These are phyloP conservation scores for Leucocoprinus birnbaumii DNA, from an alignment of 768 basidiomycete species.

Conservation along the genomic window DNA sequence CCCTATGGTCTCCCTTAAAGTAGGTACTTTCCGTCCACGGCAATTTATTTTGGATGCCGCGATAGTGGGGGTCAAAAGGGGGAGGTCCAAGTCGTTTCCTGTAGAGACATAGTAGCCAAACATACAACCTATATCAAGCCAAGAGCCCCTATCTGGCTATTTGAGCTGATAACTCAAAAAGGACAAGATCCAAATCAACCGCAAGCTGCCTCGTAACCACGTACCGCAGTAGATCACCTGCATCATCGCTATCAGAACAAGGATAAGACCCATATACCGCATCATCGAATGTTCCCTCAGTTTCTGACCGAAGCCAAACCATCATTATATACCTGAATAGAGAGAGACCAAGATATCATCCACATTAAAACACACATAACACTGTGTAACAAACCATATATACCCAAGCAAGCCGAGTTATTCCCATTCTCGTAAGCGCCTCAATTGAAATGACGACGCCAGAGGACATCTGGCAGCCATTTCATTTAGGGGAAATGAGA, in stretches of 20 bases:
- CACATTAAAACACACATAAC: constrained; percentile 1
- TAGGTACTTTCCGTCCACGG: background rate
- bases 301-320: background rate
- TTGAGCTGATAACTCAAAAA: background rate
- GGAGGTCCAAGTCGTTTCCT: background rate
- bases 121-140: background rate
- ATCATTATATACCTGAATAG: background rate
- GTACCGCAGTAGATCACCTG: background rate
- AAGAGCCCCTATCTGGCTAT: background rate
- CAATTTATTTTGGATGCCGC: background rate
- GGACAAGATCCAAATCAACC: constrained; percentile 7
- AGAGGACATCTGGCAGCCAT: too few relatives aligned
- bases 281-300: background rate
- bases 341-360: background rate
- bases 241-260: background rate
- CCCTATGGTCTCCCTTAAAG: background rate
- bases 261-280: background rate
- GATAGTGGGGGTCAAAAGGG: background rate
- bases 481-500: too few relatives aligned
- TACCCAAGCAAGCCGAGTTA: background rate
- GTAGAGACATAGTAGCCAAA: background rate
- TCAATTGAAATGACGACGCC: background rate
- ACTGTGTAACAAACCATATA: constrained; percentile 3
- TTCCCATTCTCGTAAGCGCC: background rate
- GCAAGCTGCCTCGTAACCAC: background rate